These are phyloP conservation scores for Sclerotinia sclerotiorum DNA, from an alignment of 2,329 filamentous ascomycete species.

Conservation along the genomic window DNA sequence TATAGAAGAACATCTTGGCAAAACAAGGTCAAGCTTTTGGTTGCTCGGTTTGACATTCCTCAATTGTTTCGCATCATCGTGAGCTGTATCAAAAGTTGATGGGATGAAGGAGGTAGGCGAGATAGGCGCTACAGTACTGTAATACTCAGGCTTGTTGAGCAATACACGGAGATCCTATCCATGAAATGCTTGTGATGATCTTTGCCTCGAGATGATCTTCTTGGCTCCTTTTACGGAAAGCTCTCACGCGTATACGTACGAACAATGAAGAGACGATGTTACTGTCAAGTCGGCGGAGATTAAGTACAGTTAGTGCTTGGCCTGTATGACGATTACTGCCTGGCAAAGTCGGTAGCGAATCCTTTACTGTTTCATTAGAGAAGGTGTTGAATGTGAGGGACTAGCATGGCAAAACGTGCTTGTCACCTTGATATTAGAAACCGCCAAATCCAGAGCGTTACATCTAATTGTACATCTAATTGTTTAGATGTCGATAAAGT, in stretches of 20 bases:
- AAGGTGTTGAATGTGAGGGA: neutral
- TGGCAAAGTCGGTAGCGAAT: neutral
- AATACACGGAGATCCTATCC: neutral
- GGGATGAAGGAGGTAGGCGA: slow-evolving; percentile 13
- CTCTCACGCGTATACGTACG: neutral
- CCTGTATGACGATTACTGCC: neutral
- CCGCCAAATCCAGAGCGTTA: slow-evolving; percentile 1
- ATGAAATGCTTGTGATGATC: slow-evolving; percentile 15
- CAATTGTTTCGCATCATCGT: neutral
- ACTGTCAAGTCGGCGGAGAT: slow-evolving; percentile 5
- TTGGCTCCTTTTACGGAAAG: slow-evolving; percentile 6
- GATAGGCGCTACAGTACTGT: neutral
- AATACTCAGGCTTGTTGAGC: neutral
- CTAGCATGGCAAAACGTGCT: neutral
- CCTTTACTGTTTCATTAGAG: neutral
- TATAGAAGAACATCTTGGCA: neutral
- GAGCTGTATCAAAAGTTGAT: neutral
- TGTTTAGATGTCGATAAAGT: neutral
- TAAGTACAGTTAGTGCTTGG: neutral
- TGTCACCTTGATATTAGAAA: neutral
- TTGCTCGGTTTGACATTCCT: neutral
- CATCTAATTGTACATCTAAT: neutral
- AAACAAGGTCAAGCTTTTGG: neutral
- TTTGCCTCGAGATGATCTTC: neutral
- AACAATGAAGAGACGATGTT: neutral